Conservation (phyloP, 768 basidiomycete genomes). For the Tulasnella sp. region DNA sequence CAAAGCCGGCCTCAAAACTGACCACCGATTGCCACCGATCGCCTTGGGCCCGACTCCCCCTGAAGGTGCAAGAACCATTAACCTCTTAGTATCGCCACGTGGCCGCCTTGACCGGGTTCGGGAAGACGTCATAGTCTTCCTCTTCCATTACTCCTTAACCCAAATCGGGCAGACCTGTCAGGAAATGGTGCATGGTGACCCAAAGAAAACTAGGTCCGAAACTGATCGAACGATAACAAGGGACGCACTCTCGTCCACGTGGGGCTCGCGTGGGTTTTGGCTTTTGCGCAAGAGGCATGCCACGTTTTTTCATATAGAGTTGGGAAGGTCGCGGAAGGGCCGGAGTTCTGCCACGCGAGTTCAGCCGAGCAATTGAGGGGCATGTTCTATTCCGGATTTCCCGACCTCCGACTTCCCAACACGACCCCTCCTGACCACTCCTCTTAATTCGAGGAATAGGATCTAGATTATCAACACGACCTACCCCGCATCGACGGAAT, state of each 20-base stretch:
- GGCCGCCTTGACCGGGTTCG: background rate
- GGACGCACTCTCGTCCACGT: background rate
- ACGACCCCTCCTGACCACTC: background rate
- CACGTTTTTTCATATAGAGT: background rate
- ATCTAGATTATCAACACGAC: background rate
- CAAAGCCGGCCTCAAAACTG: background rate
- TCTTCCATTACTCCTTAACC: slow-evolving; percentile 3
- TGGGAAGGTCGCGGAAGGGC: background rate
- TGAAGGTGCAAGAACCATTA: background rate
- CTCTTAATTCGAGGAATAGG: background rate
- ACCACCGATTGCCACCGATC: background rate
- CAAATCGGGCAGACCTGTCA: background rate
- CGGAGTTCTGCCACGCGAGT: slow-evolving; percentile 9
- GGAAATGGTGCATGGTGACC: background rate
- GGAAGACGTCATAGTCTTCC: slow-evolving; percentile 1
- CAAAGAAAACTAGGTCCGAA: background rate
- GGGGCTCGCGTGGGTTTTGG: slow-evolving; percentile 6
- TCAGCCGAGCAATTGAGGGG: slow-evolving; percentile 3
- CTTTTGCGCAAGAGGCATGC: background rate
- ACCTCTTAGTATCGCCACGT: background rate
- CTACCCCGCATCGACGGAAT: background rate
- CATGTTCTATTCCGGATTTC: background rate
- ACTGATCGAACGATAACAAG: background rate
- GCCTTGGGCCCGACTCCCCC: background rate
- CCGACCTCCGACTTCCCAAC: background rate